Conservation (phyloP, 192 early-diverging fungal species). For the Thamnidium elegans region DNA sequence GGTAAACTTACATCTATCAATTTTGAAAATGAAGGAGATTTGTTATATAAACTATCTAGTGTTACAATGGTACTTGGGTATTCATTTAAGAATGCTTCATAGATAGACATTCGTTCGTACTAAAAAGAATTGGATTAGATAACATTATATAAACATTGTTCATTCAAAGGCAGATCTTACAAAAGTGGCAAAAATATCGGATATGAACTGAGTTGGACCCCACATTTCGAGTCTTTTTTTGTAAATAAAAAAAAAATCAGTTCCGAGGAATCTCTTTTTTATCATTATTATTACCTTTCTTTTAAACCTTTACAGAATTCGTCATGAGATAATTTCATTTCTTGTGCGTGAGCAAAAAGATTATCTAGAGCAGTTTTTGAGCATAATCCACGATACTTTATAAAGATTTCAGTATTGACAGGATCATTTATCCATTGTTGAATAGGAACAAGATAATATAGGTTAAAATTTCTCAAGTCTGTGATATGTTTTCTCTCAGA, state of each 20-base stretch:
- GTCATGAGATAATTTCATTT: not conserved
- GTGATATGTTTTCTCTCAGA: not conserved
- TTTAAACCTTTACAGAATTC: not conserved
- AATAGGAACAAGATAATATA: not conserved
- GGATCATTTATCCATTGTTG: not conserved
- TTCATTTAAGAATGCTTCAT: slow-evolving; percentile 8
- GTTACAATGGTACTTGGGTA: slow-evolving; percentile 11
- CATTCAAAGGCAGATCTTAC: not conserved
- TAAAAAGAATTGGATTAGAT: not conserved
- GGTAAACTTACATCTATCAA: slow-evolving; percentile 3
- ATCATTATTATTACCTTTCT: slow-evolving; percentile 5
- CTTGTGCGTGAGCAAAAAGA: not conserved
- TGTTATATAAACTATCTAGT: slow-evolving; percentile 13
- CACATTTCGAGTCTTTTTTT: slow-evolving; percentile 14
- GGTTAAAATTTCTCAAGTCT: not conserved
- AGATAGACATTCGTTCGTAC: slow-evolving; percentile 5
- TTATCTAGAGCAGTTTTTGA: not conserved
- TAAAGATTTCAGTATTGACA: not conserved
- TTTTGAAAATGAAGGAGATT: slow-evolving; percentile 11
- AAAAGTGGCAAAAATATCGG: slow-evolving; percentile 17
- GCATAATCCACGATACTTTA: not conserved
- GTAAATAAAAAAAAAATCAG: not conserved
- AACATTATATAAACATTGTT: not conserved
- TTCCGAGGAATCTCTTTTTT: not conserved
- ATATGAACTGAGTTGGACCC: slow-evolving; percentile 18